Evolutionary conservation across 305 asterid genomes (phyloP).

Genomic region (Rubia tinctorum): DNA sequence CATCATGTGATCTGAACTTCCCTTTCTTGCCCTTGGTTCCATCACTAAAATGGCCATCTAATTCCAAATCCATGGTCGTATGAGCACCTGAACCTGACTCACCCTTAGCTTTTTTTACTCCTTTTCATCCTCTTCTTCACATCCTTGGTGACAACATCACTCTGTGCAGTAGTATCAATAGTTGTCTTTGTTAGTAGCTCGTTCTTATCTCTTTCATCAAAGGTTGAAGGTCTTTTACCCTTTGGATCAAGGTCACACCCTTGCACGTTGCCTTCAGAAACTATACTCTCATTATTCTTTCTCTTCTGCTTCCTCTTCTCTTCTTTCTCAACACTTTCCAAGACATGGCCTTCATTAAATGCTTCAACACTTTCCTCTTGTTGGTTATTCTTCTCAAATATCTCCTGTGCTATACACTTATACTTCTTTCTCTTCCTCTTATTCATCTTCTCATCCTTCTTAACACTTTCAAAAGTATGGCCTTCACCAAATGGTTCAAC

Average conservation of each 20-base stretch:
- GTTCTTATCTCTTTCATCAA: constrained; percentile 54
- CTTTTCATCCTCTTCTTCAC: constrained; percentile 33
- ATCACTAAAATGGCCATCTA: constrained; percentile 12
- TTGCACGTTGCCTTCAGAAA: constrained; percentile 7
- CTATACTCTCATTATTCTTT: constrained; percentile 11
- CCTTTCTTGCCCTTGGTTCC: constrained; percentile 26
- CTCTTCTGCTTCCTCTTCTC: constrained; percentile 16
- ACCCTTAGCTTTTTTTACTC: constrained; percentile 19
- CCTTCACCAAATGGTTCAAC: neutral
- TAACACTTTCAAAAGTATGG: neutral
- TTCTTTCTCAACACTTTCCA: neutral
- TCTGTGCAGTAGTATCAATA: neutral
- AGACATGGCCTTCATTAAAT: neutral
- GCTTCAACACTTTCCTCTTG: neutral
- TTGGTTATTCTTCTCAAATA: neutral
- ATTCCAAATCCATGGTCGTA: constrained; percentile 16
- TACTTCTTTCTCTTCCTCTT: neutral
- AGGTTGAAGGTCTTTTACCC: constrained; percentile 26
- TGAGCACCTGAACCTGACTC: constrained; percentile 9
- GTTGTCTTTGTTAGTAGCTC: constrained; percentile 23
- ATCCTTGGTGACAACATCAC: constrained; percentile 17
- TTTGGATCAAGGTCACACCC: constrained; percentile 9
- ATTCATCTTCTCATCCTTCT: neutral
- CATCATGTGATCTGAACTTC: constrained; percentile 15
- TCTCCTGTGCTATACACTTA: neutral